Conservation (phyloP, 2,329 filamentous ascomycete genomes). For the Alternaria solani region DNA sequence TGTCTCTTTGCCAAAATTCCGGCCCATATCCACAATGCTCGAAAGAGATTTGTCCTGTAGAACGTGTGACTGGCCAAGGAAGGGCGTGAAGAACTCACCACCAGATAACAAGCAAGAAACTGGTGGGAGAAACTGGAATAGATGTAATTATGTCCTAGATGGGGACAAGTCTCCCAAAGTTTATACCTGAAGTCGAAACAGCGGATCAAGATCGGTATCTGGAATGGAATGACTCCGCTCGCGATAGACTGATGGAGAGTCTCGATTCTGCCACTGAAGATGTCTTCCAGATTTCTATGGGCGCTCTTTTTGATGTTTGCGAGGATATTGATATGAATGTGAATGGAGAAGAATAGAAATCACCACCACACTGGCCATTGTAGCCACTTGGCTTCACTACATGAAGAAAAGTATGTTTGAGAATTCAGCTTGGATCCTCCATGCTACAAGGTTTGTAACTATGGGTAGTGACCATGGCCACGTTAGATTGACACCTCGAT, state of each 20-base stretch:
- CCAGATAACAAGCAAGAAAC: neutral
- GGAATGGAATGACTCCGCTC: neutral
- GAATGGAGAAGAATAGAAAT: neutral
- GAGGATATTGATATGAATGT: neutral
- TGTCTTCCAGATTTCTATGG: neutral
- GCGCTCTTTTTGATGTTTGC: neutral
- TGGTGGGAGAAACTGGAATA: neutral
- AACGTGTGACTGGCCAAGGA: neutral
- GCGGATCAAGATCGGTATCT: neutral
- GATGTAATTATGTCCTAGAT: neutral
- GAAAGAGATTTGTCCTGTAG: neutral
- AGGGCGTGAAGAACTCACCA: neutral
- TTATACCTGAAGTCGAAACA: neutral
- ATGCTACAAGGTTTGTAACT: neutral
- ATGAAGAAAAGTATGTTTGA: neutral
- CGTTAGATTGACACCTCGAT: too few species aligned
- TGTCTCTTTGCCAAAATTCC: neutral
- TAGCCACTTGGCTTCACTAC: neutral
- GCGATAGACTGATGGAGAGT: neutral
- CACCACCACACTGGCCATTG: too few species aligned
- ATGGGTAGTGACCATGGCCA: neutral
- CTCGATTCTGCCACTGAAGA: neutral
- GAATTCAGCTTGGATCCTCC: neutral
- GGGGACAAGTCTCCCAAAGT: neutral
- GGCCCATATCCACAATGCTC: neutral